A percentile compares a stretch with the other conserved stretches of the same genome.
These are phyloP conservation scores for Rhinocladiella similis DNA, from an alignment of 2,329 filamentous ascomycete genomes.

Conservation along the genomic window DNA sequence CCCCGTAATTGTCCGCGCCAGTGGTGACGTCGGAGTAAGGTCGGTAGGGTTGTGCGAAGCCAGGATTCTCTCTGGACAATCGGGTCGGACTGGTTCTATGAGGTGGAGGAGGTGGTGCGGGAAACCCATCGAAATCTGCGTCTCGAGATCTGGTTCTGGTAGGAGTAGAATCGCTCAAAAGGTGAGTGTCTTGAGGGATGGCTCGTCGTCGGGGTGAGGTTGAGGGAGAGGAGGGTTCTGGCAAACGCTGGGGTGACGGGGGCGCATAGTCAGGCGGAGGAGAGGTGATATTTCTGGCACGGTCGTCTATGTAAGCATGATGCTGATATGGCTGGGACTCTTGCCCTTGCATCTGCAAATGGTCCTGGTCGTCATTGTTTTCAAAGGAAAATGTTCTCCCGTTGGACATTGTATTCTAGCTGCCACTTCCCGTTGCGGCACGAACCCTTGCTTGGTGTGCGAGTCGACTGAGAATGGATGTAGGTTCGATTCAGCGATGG, in stretches of 20 bases:
- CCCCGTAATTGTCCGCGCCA: conserved; percentile 23
- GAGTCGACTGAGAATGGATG: too few species aligned
- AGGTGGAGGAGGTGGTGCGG: conserved; percentile 33
- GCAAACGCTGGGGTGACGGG: conserved; percentile 13
- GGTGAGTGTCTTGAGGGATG: conserved; percentile 17
- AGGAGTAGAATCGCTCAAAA: conserved; percentile 15
- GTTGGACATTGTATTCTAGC: conserved; percentile 18
- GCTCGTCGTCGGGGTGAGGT: conserved; percentile 17
- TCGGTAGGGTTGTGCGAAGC: conserved; percentile 9
- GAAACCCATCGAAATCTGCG: conserved; percentile 18
- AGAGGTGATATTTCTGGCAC: conserved; percentile 27
- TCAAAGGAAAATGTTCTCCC: conserved; percentile 31
- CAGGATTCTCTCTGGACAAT: conserved; percentile 26
- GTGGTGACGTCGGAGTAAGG: conserved; percentile 14
- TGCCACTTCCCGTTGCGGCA: conserved; percentile 9
- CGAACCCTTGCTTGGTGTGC: background rate
- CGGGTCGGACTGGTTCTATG: conserved; percentile 33
- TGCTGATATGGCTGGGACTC: conserved; percentile 10
- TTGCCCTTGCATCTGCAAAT: conserved; percentile 12
- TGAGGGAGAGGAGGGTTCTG: conserved; percentile 17
- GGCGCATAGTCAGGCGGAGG: conserved; percentile 30
- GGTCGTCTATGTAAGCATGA: conserved; percentile 22
- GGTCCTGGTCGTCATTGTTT: conserved; percentile 23
- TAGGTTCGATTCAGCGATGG: too few species aligned
- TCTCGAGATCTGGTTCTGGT: conserved; percentile 15